phyloP scores from a whole-genome alignment of 2,329 filamentous ascomycete genomes.

The Apiospora sp. region DNA sequence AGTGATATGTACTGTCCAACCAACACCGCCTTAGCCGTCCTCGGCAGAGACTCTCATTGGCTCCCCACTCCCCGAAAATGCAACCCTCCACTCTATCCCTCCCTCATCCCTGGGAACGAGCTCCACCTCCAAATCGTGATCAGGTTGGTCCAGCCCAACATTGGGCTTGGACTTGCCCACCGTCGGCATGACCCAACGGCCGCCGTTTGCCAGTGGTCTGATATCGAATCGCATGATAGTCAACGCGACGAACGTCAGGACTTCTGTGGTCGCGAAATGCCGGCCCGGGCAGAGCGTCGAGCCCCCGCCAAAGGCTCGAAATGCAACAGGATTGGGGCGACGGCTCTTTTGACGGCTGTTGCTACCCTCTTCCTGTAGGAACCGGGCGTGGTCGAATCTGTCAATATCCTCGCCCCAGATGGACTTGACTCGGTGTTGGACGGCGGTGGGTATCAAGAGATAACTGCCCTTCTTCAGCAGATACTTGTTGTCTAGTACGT shows the following conservation, averaged over 20 bases:
- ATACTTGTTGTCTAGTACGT: not conserved
- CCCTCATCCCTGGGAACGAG: not conserved
- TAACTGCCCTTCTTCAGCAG: not conserved
- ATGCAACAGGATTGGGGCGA: slow-evolving; percentile 29
- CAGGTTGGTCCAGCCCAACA: not conserved
- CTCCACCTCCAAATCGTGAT: not conserved
- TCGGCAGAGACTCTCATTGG: not conserved
- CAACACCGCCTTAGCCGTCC: not conserved
- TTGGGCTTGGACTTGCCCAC: not conserved
- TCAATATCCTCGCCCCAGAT: not conserved
- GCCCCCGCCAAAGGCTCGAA: slow-evolving; percentile 31
- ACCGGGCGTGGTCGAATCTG: not conserved
- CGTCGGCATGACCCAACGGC: not conserved
- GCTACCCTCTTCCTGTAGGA: not conserved
- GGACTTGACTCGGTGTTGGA: not conserved
- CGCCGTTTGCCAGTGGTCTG: not conserved
- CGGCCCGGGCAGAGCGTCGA: slow-evolving; percentile 30
- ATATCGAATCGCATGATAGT: slow-evolving; percentile 24
- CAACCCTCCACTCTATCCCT: not conserved
- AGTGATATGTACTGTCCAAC: too few species aligned
- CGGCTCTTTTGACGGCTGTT: not conserved
- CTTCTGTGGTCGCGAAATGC: slow-evolving; percentile 31
- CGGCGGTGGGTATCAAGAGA: not conserved
- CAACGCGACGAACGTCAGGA: slow-evolving; percentile 27
- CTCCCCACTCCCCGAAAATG: not conserved